A percentile compares a stretch with the other conserved stretches of the same genome.
Conservation (phyloP, 2,329 filamentous ascomycete genomes). For the Erysiphe neolycopersici region DNA sequence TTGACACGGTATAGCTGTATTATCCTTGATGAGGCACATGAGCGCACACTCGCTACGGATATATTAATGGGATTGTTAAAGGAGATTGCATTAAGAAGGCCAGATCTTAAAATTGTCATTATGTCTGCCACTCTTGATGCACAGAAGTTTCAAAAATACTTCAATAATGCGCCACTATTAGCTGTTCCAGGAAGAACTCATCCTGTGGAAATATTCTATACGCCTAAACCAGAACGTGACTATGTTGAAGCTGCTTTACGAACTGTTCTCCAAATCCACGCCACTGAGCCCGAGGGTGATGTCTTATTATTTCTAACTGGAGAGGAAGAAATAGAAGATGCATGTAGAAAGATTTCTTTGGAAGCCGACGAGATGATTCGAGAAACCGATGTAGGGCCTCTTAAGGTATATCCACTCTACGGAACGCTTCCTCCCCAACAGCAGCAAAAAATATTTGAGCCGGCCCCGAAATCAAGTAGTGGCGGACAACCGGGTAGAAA, state of each 20-base stretch:
- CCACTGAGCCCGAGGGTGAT: constrained; percentile 74
- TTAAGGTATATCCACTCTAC: constrained; percentile 82
- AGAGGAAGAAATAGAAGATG: constrained; percentile 96
- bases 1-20: constrained; percentile 88
- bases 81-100: constrained; percentile 53
- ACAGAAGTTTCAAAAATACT: constrained; percentile 94
- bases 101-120: constrained; percentile 93
- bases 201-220: constrained; percentile 97
- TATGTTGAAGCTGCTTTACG: constrained; percentile 89
- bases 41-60: constrained; percentile 88
- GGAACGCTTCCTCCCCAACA: constrained; percentile 76
- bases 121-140: constrained; percentile 97
- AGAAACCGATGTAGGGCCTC: constrained; percentile 72
- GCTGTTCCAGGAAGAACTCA: constrained; percentile 87
- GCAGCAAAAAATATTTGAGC: constrained; percentile 88
- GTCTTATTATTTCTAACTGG: constrained; percentile 87
- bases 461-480: constrained; percentile 45
- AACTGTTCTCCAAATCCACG: constrained; percentile 91
- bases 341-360: constrained; percentile 67
- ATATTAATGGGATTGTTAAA: constrained; percentile 93
- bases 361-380: constrained; percentile 79
- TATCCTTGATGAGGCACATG: constrained; percentile 95
- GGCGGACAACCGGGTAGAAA: constrained; percentile 80
- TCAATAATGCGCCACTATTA: constrained; percentile 76
- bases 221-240: constrained; percentile 80